Conservation (phyloP, 2,329 filamentous ascomycete genomes). For the Aschersonia sp. region DNA sequence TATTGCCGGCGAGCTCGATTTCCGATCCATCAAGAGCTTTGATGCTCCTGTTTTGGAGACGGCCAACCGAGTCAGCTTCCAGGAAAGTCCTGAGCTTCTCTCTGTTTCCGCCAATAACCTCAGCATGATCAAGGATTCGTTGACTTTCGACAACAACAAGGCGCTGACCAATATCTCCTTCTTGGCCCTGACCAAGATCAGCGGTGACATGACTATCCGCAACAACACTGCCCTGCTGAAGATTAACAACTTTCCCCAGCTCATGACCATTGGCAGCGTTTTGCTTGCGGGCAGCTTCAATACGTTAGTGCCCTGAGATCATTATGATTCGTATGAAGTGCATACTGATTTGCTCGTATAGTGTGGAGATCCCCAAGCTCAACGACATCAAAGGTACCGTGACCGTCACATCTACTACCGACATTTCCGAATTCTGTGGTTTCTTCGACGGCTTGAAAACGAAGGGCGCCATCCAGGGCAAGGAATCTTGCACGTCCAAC, state of each 20-base stretch:
- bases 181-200: conserved; percentile 50
- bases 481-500: conserved; percentile 32
- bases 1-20: conserved; percentile 34
- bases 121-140: conserved; percentile 39
- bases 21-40: conserved; percentile 64
- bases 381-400: conserved; percentile 57
- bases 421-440: conserved; percentile 39
- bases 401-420: conserved; percentile 50
- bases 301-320: conserved; percentile 41
- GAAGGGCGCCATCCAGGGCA: conserved; percentile 26
- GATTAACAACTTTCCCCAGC: conserved; percentile 52
- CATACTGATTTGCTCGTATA: conserved; percentile 17
- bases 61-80: conserved; percentile 64
- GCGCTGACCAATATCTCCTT: conserved; percentile 61
- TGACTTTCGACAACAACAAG: conserved; percentile 50
- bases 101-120: conserved; percentile 43
- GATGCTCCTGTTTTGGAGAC: conserved; percentile 54
- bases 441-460: conserved; percentile 31
- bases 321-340: neutral
- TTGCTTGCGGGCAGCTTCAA: conserved; percentile 76
- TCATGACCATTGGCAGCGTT: conserved; percentile 66
- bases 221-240: conserved; percentile 68
- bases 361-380: conserved; percentile 54
- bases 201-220: conserved; percentile 70
- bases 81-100: conserved; percentile 60